phyloP scores from a whole-genome alignment of 495 filamentous ascomycete species.

The Penicillium antarcticum region DNA sequence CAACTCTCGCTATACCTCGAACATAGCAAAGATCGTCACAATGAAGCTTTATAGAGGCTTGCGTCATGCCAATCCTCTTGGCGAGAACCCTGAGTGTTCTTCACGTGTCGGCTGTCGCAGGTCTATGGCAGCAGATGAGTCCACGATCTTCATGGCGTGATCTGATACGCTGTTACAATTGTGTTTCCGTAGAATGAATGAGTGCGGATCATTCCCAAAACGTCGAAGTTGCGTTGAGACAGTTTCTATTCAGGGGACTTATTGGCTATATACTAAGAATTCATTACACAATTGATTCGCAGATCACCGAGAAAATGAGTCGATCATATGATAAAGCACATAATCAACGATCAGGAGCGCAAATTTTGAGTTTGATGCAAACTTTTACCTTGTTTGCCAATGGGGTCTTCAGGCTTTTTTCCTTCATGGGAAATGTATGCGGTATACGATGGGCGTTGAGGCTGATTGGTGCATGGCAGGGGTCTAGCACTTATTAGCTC shows the following conservation, averaged over 20 bases:
- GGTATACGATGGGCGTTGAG: too few relatives aligned
- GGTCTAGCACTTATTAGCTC: too few relatives aligned
- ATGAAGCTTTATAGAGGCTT: neutral
- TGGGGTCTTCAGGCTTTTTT: neutral
- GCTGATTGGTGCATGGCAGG: too few relatives aligned
- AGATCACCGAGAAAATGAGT: neutral
- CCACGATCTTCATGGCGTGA: constrained; percentile 5
- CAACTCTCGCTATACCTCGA: neutral
- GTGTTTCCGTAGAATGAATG: neutral
- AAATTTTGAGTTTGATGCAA: neutral
- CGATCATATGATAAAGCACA: neutral
- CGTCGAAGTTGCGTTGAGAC: neutral
- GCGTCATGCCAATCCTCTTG: constrained; percentile 7
- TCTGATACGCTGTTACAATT: neutral
- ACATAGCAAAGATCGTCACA: neutral
- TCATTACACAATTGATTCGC: neutral
- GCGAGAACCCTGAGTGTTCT: neutral
- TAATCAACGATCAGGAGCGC: neutral
- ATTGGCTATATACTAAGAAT: neutral
- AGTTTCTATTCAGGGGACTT: neutral
- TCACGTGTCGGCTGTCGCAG: neutral
- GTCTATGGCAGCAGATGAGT: neutral
- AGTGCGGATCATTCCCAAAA: neutral
- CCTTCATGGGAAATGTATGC: neutral
- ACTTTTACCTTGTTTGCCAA: neutral